Evolutionary conservation across 495 filamentous ascomycete genomes (phyloP).

Genomic region (Podospora didyma): DNA sequence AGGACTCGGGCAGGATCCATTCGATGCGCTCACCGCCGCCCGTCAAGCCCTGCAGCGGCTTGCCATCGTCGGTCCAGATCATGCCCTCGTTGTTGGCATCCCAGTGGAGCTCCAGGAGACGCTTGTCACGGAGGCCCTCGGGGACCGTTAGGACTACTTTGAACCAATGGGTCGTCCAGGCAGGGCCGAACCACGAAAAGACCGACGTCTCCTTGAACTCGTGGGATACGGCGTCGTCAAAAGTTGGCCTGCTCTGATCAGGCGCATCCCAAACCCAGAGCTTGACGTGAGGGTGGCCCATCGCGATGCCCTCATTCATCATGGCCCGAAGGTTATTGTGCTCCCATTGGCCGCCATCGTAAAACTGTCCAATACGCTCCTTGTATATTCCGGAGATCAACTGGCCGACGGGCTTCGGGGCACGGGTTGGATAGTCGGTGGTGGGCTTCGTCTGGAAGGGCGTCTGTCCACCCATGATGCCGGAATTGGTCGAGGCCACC

Average conservation of each 20-base stretch:
- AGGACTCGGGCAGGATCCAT: conserved; percentile 81
- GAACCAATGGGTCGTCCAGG: conserved; percentile 99
- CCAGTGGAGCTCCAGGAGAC: conserved; percentile 90
- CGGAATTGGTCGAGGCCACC: neutral
- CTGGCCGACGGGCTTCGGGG: conserved; percentile 60
- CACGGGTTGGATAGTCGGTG: conserved; percentile 44
- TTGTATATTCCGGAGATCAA: conserved; percentile 85
- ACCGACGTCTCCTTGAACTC: conserved; percentile 72
- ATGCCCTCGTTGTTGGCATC: conserved; percentile 89
- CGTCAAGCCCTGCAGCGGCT: conserved; percentile 85
- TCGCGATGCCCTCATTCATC: conserved; percentile 68
- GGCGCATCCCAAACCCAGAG: conserved; percentile 86
- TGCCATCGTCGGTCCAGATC: conserved; percentile 84
- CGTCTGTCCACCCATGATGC: conserved; percentile 31
- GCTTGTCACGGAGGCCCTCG: conserved; percentile 60
- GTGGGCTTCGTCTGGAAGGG: conserved; percentile 23
- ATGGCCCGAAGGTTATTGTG: conserved; percentile 72
- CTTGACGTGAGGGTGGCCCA: conserved; percentile 71
- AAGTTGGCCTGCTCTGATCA: conserved; percentile 73
- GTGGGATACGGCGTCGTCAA: conserved; percentile 79
- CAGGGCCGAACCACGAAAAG: conserved; percentile 81
- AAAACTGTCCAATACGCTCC: conserved; percentile 79
- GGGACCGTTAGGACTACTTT: conserved; percentile 76
- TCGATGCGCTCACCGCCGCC: conserved; percentile 86
- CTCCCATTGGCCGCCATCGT: conserved; percentile 73